phyloP scores from a whole-genome alignment of 768 basidiomycete genomes.

The Boletus rubescentipes region DNA sequence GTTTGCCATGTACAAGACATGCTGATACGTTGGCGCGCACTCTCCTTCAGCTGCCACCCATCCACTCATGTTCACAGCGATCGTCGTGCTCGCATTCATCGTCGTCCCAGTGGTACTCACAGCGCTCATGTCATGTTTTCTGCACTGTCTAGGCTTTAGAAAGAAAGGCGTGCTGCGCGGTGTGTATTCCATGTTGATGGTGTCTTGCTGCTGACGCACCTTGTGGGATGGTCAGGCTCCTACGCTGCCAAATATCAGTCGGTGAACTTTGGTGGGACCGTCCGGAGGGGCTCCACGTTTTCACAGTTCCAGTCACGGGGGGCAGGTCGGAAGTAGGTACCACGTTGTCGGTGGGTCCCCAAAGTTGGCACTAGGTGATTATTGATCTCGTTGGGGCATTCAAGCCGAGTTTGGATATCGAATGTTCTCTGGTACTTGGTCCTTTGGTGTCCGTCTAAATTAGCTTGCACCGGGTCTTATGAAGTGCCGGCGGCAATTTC shows the following conservation, averaged over 20 bases:
- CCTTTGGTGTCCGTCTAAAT: no score
- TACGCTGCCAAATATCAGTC: slow-evolving; percentile 21
- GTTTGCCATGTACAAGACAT: no score
- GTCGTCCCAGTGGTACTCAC: slow-evolving; percentile 1
- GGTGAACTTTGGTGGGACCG: slow-evolving; percentile 16
- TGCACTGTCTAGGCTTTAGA: slow-evolving; percentile 2
- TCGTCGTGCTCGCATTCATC: slow-evolving; percentile 14
- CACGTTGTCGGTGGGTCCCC: neutral
- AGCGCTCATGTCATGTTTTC: neutral
- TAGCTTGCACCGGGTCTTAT: no score
- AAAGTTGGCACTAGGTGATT: neutral
- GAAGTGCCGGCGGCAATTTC: no score
- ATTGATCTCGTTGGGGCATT: neutral
- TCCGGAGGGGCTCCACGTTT: slow-evolving; percentile 10
- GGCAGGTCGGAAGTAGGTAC: neutral
- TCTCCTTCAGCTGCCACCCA: slow-evolving; percentile 2
- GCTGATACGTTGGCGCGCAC: no score
- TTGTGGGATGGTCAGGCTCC: slow-evolving; percentile 13
- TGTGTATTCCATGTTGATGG: neutral
- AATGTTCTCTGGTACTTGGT: neutral
- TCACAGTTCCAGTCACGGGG: slow-evolving; percentile 11
- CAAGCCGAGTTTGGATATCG: neutral
- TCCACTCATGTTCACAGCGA: slow-evolving; percentile 7
- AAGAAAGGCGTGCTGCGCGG: slow-evolving; percentile 5
- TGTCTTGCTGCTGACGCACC: neutral